Conservation (phyloP, 2,329 filamentous ascomycete genomes). For the Fusarium domesticum region DNA sequence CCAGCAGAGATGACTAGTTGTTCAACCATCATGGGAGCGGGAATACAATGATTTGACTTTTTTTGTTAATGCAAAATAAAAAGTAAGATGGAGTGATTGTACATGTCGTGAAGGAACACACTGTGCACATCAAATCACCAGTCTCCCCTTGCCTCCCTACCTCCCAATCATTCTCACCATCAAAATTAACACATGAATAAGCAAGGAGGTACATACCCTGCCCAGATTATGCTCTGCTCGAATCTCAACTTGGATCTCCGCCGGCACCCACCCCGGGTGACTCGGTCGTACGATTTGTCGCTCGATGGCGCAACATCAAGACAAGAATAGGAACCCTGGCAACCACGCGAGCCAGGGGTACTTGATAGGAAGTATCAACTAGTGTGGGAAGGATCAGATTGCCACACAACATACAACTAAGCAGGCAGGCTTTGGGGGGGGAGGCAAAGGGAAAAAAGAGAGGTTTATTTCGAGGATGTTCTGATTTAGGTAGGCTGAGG, state of each 20-base stretch:
- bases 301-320: neutral
- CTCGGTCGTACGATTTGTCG: neutral
- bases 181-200: no score
- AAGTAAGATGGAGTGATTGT: no score
- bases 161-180: no score
- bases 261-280: neutral
- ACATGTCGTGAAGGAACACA: no score
- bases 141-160: no score
- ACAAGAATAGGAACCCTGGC: neutral
- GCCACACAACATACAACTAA: no score
- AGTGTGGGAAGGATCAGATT: neutral
- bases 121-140: no score
- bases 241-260: neutral
- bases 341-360: neutral
- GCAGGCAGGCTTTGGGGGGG: neutral
- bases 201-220: no score
- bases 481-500: neutral
- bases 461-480: neutral
- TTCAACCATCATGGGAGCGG: conserved; percentile 8
- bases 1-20: conserved; percentile 4
- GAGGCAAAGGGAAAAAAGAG: neutral
- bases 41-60: no score
- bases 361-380: no score
- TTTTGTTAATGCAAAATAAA: no score
- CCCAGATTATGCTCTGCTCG: no score